Evolutionary conservation across 495 filamentous ascomycete species (phyloP).

Genomic region (Penicillium verhagenii): DNA sequence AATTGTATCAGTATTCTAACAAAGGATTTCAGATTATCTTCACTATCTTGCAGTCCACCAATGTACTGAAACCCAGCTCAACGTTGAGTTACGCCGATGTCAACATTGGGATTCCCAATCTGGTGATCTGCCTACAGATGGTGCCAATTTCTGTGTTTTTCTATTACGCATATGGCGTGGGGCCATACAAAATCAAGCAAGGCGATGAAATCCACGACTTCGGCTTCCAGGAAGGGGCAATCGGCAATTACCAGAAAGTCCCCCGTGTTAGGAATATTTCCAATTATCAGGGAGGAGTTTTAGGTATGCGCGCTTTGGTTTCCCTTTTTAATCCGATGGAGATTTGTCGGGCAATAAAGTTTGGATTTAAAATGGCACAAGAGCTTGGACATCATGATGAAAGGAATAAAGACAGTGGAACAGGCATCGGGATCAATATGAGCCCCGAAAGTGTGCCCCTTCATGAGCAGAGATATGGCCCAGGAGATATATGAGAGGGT

Average conservation of each 20-base stretch:
- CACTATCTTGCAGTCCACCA: slow-evolving; percentile 27
- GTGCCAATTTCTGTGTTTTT: slow-evolving; percentile 34
- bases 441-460: neutral
- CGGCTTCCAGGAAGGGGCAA: neutral
- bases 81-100: slow-evolving; percentile 33
- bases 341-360: slow-evolving; percentile 10
- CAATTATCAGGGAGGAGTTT: slow-evolving; percentile 14
- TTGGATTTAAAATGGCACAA: neutral
- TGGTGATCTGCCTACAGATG: slow-evolving; percentile 37
- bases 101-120: slow-evolving; percentile 29
- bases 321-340: slow-evolving; percentile 11
- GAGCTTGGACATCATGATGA: neutral
- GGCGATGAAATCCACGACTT: neutral
- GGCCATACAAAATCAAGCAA: slow-evolving; percentile 16
- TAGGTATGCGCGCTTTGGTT: slow-evolving; percentile 14
- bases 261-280: no score
- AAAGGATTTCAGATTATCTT: slow-evolving; percentile 24
- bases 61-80: slow-evolving; percentile 18
- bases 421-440: neutral
- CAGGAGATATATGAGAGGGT: neutral
- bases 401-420: neutral
- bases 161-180: slow-evolving; percentile 28
- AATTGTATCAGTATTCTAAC: neutral
- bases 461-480: no score
- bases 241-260: neutral